A percentile compares a stretch with the other conserved stretches of the same genome.
phyloP scores from a whole-genome alignment of 2,329 filamentous ascomycete genomes.

The Metarhizium guizhouense region DNA sequence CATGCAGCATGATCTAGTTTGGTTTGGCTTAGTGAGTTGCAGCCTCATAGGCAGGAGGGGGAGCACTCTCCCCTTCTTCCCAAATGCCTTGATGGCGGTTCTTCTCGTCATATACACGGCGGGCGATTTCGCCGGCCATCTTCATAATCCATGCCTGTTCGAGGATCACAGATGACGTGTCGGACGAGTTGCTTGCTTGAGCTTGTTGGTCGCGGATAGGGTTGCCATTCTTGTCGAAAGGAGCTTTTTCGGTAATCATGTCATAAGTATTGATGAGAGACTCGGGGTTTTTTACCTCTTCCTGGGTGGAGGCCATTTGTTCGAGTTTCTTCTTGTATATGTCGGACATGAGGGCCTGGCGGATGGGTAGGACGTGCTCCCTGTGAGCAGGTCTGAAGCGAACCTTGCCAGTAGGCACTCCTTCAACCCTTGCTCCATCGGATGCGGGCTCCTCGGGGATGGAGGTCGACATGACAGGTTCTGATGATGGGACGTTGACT shows the following conservation, averaged over 20 bases:
- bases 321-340: slow-evolving; percentile 14
- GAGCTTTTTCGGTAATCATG: slow-evolving; percentile 13
- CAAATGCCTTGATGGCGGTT: slow-evolving; percentile 28
- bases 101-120: slow-evolving; percentile 83
- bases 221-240: slow-evolving; percentile 20
- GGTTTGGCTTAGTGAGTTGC: slow-evolving; percentile 15
- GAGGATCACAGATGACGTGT: slow-evolving; percentile 52
- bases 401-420: slow-evolving; percentile 26
- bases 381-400: slow-evolving; percentile 26
- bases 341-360: slow-evolving; percentile 17
- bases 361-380: slow-evolving; percentile 8
- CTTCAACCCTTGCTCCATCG: slow-evolving; percentile 25
- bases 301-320: slow-evolving; percentile 14
- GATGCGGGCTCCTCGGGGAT: slow-evolving; percentile 52
- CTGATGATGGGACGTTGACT: slow-evolving; percentile 50
- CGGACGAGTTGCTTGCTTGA: slow-evolving; percentile 24
- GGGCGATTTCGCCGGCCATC: slow-evolving; percentile 86
- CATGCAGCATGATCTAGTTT: neutral
- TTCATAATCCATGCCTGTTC: slow-evolving; percentile 85
- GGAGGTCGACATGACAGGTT: slow-evolving; percentile 46
- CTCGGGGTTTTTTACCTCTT: slow-evolving; percentile 11
- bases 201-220: slow-evolving; percentile 20
- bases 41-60: slow-evolving; percentile 55
- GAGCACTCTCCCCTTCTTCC: slow-evolving; percentile 46
- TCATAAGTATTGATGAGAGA: slow-evolving; percentile 1